Conservation (phyloP, 257 asterid genomes). For the Echium plantagineum region DNA sequence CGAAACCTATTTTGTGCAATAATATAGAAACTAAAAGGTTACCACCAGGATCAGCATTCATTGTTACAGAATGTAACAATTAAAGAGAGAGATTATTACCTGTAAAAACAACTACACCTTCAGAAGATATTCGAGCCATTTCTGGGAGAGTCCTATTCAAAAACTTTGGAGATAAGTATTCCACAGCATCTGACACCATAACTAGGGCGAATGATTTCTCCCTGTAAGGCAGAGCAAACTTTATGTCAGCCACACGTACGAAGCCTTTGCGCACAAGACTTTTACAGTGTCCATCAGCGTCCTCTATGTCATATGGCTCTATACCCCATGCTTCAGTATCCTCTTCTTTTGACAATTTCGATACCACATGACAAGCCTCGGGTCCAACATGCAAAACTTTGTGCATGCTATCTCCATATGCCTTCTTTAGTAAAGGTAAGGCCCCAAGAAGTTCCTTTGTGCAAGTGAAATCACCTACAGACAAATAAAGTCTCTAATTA, state of each 20-base stretch:
- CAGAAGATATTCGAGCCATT: slow-evolving; percentile 11
- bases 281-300: slow-evolving; percentile 7
- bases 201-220: slow-evolving; percentile 12
- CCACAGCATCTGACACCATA: slow-evolving; percentile 12
- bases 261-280: slow-evolving; percentile 10
- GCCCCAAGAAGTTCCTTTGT: slow-evolving; percentile 10
- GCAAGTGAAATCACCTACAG: slow-evolving; percentile 8
- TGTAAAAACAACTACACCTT: slow-evolving; percentile 11
- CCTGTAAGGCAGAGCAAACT: slow-evolving; percentile 11
- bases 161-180: slow-evolving; percentile 9
- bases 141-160: slow-evolving; percentile 10
- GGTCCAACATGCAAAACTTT: slow-evolving; percentile 13
- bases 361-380: slow-evolving; percentile 9
- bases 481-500: not conserved
- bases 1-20: no score
- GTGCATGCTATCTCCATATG: slow-evolving; percentile 12
- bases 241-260: slow-evolving; percentile 13
- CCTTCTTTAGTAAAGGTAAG: slow-evolving; percentile 2
- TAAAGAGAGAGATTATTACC: slow-evolving; percentile 1
- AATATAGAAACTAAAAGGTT: no score
- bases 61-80: no score
- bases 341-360: slow-evolving; percentile 10
- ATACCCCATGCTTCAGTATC: slow-evolving; percentile 14
- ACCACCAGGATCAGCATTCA: no score
- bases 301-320: slow-evolving; percentile 15